Conservation (phyloP, 176 grass and related monocot species). For the Triticum turgidum region DNA sequence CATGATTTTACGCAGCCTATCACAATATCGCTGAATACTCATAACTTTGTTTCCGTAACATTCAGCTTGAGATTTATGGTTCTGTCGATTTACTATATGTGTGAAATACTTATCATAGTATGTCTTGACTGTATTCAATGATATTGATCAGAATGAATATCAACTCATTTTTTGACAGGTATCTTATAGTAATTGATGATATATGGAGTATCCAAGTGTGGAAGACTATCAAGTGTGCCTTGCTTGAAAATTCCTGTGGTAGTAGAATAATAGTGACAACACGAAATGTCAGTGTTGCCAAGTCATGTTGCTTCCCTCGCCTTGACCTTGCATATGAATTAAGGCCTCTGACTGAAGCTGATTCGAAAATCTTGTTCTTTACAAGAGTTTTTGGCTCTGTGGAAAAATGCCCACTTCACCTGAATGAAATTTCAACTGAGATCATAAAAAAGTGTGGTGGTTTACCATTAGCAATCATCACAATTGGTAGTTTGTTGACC, state of each 20-base stretch:
- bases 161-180: background rate
- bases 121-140: background rate
- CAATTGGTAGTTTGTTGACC: slow-evolving; percentile 19
- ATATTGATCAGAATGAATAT: background rate
- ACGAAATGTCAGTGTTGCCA: background rate
- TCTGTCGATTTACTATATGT: background rate
- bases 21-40: background rate
- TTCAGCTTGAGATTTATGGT: background rate
- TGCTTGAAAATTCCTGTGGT: slow-evolving; percentile 7
- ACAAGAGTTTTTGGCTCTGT: background rate
- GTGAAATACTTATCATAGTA: background rate
- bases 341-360: slow-evolving; percentile 3
- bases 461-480: slow-evolving; percentile 26
- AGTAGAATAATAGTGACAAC: slow-evolving; percentile 32
- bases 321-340: slow-evolving; percentile 10
- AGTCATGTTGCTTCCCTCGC: slow-evolving; percentile 12
- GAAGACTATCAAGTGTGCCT: background rate
- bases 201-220: slow-evolving; percentile 25
- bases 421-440: background rate
- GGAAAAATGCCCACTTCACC: background rate
- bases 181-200: slow-evolving; percentile 34
- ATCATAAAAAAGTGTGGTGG: slow-evolving; percentile 32
- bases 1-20: background rate
- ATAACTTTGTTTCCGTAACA: background rate
- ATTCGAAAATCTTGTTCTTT: slow-evolving; percentile 7